Conservation (phyloP, 1,139 yeast species). For the Diutina sp. region DNA sequence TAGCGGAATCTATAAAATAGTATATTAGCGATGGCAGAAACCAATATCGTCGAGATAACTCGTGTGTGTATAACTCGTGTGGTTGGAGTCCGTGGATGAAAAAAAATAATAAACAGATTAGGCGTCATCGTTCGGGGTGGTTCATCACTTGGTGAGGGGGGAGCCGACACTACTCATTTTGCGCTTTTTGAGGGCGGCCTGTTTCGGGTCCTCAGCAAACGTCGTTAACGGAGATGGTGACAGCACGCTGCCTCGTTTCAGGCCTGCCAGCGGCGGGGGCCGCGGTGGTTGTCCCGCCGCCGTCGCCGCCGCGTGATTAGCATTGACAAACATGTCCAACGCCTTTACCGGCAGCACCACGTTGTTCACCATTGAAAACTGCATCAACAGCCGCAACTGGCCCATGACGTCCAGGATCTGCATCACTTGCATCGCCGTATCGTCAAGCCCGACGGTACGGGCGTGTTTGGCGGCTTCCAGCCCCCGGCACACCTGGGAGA, state of each 20-base stretch:
- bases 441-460: constrained; percentile 45
- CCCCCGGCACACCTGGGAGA: constrained; percentile 12
- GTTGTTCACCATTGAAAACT: constrained; percentile 32
- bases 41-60: too few relatives aligned
- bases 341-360: constrained; percentile 46
- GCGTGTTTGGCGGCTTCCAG: constrained; percentile 15
- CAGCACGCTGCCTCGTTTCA: neutral
- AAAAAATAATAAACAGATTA: too few relatives aligned
- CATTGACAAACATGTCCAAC: constrained; percentile 29
- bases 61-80: too few relatives aligned
- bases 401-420: constrained; percentile 74
- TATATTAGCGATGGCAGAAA: too few relatives aligned
- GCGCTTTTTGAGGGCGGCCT: neutral
- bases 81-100: too few relatives aligned
- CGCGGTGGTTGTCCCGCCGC: neutral
- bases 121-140: too few relatives aligned
- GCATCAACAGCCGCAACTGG: constrained; percentile 51
- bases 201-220: constrained; percentile 1
- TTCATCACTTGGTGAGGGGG: neutral
- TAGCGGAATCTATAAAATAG: too few relatives aligned
- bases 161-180: neutral
- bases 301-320: neutral
- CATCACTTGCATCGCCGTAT: constrained; percentile 50
- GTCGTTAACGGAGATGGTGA: neutral
- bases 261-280: neutral